These are phyloP conservation scores for Linanthus parryae DNA, from an alignment of 148 eudicot species.

Conservation along the genomic window DNA sequence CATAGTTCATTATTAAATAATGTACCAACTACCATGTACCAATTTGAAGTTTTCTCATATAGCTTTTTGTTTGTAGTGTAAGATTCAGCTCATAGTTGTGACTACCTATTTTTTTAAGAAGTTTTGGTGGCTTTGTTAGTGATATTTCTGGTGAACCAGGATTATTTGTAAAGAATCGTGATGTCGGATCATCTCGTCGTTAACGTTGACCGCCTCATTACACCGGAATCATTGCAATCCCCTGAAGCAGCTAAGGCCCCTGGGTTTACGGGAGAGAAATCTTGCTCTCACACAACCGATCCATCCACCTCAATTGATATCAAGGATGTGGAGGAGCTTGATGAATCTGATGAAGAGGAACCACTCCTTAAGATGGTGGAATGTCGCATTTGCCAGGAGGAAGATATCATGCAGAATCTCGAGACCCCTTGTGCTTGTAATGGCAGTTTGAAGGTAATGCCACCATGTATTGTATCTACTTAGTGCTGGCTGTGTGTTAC, in stretches of 20 bases:
- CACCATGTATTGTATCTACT: no score
- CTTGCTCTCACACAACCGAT: slow-evolving; percentile 6
- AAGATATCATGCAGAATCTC: slow-evolving; percentile 67
- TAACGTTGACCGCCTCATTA: slow-evolving; percentile 38
- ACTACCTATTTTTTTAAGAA: no score
- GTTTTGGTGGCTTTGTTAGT: no score
- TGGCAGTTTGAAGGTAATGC: slow-evolving; percentile 73
- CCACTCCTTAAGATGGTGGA: slow-evolving; percentile 56
- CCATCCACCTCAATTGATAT: slow-evolving; percentile 31
- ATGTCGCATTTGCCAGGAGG: slow-evolving; percentile 90
- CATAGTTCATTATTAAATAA: no score
- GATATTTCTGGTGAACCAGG: no score
- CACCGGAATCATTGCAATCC: slow-evolving; percentile 26
- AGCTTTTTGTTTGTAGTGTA: no score
- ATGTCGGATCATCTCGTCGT: slow-evolving; percentile 58
- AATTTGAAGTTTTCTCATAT: no score
- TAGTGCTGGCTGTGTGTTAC: no score
- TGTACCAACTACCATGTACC: no score
- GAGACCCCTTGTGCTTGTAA: slow-evolving; percentile 75
- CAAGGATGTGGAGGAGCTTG: slow-evolving; percentile 27
- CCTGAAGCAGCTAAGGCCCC: slow-evolving; percentile 30
- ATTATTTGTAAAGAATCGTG: no score
- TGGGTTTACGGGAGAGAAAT: slow-evolving; percentile 26
- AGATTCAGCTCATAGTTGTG: no score
- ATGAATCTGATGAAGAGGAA: slow-evolving; percentile 44